Base-by-base conservation (phyloP, 1,284 basidiomycete species). In the Inonotus obliquus region DNA sequence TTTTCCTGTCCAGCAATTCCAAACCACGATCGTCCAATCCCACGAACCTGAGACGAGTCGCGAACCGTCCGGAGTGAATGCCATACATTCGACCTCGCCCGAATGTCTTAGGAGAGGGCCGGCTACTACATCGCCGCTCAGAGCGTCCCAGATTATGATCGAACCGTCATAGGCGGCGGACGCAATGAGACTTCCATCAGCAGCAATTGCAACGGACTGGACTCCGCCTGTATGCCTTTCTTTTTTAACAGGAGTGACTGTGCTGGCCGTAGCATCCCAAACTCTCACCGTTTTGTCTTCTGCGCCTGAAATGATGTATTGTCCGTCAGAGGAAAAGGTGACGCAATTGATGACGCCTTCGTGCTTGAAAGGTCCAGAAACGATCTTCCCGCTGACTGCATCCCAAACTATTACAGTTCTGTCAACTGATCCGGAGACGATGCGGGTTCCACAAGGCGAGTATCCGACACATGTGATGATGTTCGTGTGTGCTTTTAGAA, bases 371-470 rank as follows among this genome's bases (percentile, higher is more conserved):
- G 23, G 21, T 13, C 47, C 47, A 21, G 47, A 49, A 14, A 25
- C 23, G 23, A 29, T 2, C n/a, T 61, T 11, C 11, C 65, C 60
- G 11, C 41, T 65, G 13, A 53, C 35, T 25, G 37, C 38, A 48
- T 65, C 57, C 64, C 64, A 65, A 5, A 65, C 29, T n/a, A 49
- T 60, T 5, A 65, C 44, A 17, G 64, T 65, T 44, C 39, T 17
- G 21, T 64, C 63, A 19, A 1, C 2, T 6, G 65, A 64, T 41
- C 64, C 65, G 19, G 65, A 65, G 21, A 65, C 64, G 38, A 65
- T 47, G 32, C 51, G 49, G 13, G 25, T 27, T 10, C 63, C 59
- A 54, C 65, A 51, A 21, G 44, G 39, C 3, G 63, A 65, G 63
- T 55, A 61, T 9, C 5, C 38, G 37, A 60, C 57, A 21, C 38